Conservation (phyloP, 2,329 filamentous ascomycete species). For the Fusarium solani-melongenae region DNA sequence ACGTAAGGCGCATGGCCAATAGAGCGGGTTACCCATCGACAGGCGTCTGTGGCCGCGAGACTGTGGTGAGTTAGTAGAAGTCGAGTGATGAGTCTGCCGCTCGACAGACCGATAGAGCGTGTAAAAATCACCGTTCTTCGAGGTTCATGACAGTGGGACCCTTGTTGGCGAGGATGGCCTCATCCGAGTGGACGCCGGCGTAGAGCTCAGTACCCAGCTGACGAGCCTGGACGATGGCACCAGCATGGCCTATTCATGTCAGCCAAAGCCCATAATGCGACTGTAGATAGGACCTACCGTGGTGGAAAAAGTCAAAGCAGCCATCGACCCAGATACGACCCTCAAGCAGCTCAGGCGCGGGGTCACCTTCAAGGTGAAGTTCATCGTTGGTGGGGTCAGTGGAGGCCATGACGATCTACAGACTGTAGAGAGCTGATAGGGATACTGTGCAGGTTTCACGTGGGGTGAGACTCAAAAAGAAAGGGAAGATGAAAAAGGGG, state of each 20-base stretch:
- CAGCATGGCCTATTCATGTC: conserved; percentile 80
- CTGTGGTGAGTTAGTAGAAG: conserved; percentile 55
- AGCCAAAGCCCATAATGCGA: not conserved
- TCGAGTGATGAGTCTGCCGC: not conserved
- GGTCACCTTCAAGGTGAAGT: conserved; percentile 53
- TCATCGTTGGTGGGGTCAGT: conserved; percentile 41
- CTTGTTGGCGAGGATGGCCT: conserved; percentile 96
- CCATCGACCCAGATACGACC: conserved; percentile 97
- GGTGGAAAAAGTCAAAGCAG: conserved; percentile 99
- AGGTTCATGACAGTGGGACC: conserved; percentile 97
- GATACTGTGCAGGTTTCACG: not conserved
- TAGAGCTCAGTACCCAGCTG: conserved; percentile 89
- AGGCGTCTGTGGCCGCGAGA: conserved; percentile 90
- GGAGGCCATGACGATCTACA: conserved; percentile 31
- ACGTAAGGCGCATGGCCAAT: conserved; percentile 93
- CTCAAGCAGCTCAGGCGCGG: conserved; percentile 66
- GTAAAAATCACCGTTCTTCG: conserved; percentile 74
- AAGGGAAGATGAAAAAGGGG: not conserved
- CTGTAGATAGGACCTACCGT: conserved; percentile 66
- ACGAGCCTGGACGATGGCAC: conserved; percentile 95
- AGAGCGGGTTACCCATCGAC: conserved; percentile 90
- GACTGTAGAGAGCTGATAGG: no score
- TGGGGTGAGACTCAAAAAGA: not conserved
- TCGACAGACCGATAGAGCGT: not conserved
- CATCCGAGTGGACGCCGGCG: conserved; percentile 94